These are phyloP conservation scores for Coemansia sp. DNA, from an alignment of 192 early-diverging fungal genomes.

Conservation along the genomic window DNA sequence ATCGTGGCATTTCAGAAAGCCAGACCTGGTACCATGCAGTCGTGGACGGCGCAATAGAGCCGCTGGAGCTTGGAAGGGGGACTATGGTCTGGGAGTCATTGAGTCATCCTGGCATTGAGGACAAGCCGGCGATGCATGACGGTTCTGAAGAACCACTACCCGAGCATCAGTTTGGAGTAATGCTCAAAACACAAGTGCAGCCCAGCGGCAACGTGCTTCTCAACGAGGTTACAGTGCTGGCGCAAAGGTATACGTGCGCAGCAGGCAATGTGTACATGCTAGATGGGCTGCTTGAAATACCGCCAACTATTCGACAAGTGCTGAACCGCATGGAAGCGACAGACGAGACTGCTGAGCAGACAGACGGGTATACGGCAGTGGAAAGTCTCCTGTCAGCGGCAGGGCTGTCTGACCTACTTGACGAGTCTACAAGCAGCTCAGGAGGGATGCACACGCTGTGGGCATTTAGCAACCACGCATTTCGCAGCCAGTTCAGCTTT, in stretches of 20 bases:
- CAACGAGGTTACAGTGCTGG: conserved; percentile 39
- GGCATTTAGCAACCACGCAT: conserved; percentile 46
- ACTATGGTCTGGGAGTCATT: conserved; percentile 50
- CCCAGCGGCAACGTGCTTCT: conserved; percentile 11
- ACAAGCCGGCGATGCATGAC: background rate
- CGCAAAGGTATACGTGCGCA: conserved; percentile 31
- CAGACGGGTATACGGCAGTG: conserved; percentile 23
- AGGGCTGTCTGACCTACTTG: conserved; percentile 36
- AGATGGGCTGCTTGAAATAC: conserved; percentile 40
- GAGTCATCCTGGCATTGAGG: conserved; percentile 11
- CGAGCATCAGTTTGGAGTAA: conserved; percentile 16
- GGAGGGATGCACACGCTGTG: conserved; percentile 43
- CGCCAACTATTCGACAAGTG: conserved; percentile 35
- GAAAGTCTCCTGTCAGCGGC: conserved; percentile 33
- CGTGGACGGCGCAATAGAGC: conserved; percentile 23
- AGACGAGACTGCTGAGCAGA: background rate
- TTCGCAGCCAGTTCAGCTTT: conserved; percentile 24
- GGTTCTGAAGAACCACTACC: background rate
- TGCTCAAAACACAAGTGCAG: conserved; percentile 37
- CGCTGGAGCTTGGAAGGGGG: conserved; percentile 12
- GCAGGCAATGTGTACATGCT: conserved; percentile 39
- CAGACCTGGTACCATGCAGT: conserved; percentile 54
- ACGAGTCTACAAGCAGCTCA: background rate
- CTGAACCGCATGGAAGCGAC: conserved; percentile 8
- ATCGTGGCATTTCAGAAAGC: conserved; percentile 37